Percentiles rank a stretch among this genome's conserved stretches.
phyloP scores from a whole-genome alignment of 1,139 yeast species.

The Candida gigantensis region DNA sequence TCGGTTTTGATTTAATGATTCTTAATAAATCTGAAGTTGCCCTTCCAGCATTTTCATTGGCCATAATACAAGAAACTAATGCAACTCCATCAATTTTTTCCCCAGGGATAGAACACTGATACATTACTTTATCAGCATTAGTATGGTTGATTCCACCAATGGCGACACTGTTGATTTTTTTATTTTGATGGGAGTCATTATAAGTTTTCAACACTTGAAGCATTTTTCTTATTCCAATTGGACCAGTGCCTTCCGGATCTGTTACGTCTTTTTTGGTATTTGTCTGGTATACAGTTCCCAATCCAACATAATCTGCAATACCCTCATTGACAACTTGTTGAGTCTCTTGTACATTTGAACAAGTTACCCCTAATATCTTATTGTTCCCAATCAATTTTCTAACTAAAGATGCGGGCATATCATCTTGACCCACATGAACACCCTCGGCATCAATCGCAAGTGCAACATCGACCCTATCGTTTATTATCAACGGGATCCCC shows the following conservation, averaged over 20 bases:
- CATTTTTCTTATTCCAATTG: constrained; percentile 62
- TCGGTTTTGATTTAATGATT: constrained; percentile 19
- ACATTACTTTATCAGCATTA: constrained; percentile 60
- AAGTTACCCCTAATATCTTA: constrained; percentile 81
- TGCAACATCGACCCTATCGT: constrained; percentile 89
- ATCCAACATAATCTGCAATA: constrained; percentile 79
- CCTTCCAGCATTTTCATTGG: constrained; percentile 53
- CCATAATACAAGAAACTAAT: constrained; percentile 86
- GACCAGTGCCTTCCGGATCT: constrained; percentile 55
- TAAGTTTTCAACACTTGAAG: constrained; percentile 47
- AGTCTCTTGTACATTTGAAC: constrained; percentile 61
- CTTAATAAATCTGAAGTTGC: constrained; percentile 46
- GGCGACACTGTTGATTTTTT: constrained; percentile 60
- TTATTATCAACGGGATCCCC: constrained; percentile 77
- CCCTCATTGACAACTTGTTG: constrained; percentile 52
- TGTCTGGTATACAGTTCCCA: constrained; percentile 82
- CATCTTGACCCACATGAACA: constrained; percentile 93
- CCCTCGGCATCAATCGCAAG: constrained; percentile 90
- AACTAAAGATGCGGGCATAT: constrained; percentile 66
- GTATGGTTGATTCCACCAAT: constrained; percentile 83
- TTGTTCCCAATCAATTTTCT: constrained; percentile 67
- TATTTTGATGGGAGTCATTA: constrained; percentile 21
- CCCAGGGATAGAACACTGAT: constrained; percentile 49
- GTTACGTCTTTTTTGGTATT: constrained; percentile 59
- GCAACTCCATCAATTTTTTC: constrained; percentile 75